Conservation (phyloP, 2,329 filamentous ascomycete species). For the Penicillium psychrosexuale region DNA sequence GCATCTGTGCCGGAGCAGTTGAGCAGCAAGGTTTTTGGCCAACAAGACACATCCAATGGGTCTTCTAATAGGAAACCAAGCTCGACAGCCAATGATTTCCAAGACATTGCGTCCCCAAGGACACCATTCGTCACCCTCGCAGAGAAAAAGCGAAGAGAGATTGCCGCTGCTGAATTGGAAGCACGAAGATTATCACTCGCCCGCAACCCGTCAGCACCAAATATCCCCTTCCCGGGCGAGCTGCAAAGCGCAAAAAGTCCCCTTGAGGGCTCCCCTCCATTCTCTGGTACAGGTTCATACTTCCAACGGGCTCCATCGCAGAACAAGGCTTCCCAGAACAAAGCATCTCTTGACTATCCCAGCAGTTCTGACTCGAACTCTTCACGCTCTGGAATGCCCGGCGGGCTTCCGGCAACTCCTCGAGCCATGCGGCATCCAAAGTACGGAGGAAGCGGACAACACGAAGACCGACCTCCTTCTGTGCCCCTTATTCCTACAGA, state of each 20-base stretch:
- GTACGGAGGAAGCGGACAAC: slow-evolving; percentile 49
- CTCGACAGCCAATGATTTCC: slow-evolving; percentile 21
- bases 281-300: slow-evolving; percentile 30
- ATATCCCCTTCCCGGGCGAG: slow-evolving; percentile 71
- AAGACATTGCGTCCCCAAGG: slow-evolving; percentile 22
- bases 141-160: slow-evolving; percentile 67
- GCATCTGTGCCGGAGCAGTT: slow-evolving; percentile 24
- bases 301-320: slow-evolving; percentile 33
- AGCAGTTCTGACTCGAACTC: slow-evolving; percentile 41
- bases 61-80: slow-evolving; percentile 9
- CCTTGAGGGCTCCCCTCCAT: slow-evolving; percentile 45
- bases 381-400: slow-evolving; percentile 48
- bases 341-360: slow-evolving; percentile 39
- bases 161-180: slow-evolving; percentile 80
- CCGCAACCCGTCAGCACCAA: slow-evolving; percentile 72
- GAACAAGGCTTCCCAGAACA: slow-evolving; percentile 34
- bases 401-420: slow-evolving; percentile 86
- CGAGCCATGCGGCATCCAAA: slow-evolving; percentile 82
- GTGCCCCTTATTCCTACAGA: slow-evolving; percentile 55
- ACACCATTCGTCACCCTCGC: slow-evolving; percentile 46
- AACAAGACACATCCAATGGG: slow-evolving; percentile 5
- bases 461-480: slow-evolving; percentile 51
- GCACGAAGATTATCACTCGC: slow-evolving; percentile 81
- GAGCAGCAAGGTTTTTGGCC: slow-evolving; percentile 10
- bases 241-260: slow-evolving; percentile 41